Conservation (phyloP, 2,329 filamentous ascomycete species). For the Aspergillus luchuensis region DNA sequence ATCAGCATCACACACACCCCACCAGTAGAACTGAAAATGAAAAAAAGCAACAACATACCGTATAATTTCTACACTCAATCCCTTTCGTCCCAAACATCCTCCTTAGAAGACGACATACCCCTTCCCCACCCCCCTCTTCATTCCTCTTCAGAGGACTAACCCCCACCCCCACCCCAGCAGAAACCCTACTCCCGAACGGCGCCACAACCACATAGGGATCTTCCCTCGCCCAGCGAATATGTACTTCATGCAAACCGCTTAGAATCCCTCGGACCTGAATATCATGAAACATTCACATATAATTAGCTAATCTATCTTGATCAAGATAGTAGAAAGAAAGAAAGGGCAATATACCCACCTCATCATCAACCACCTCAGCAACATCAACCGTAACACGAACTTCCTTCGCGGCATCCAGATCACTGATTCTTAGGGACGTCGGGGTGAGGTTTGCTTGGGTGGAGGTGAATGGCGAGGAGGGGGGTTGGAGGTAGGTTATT, state of each 20-base stretch:
- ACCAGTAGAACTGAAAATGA: neutral
- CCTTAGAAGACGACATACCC: constrained; percentile 62
- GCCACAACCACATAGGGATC: constrained; percentile 59
- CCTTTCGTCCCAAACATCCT: constrained; percentile 55
- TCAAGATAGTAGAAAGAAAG: neutral
- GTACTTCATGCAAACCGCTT: constrained; percentile 67
- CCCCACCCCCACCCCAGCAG: constrained; percentile 80
- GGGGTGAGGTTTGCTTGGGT: constrained; percentile 61
- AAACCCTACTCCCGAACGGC: constrained; percentile 73
- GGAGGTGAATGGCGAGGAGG: constrained; percentile 66
- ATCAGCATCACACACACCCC: no score
- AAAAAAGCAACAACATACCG: constrained; percentile 41
- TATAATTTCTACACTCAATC: constrained; percentile 57
- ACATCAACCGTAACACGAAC: constrained; percentile 78
- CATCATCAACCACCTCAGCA: constrained; percentile 54
- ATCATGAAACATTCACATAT: neutral
- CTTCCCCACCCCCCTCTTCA: constrained; percentile 24
- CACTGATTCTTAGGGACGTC: constrained; percentile 58
- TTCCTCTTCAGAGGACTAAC: constrained; percentile 56
- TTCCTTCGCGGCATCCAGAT: constrained; percentile 70
- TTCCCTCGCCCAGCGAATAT: constrained; percentile 75
- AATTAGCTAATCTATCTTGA: neutral
- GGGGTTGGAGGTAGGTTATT: constrained; percentile 74
- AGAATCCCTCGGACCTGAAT: constrained; percentile 63
- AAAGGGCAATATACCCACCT: constrained; percentile 52